Conservation (phyloP, 2,329 filamentous ascomycete species). For the Scolecobasidium constrictum region DNA sequence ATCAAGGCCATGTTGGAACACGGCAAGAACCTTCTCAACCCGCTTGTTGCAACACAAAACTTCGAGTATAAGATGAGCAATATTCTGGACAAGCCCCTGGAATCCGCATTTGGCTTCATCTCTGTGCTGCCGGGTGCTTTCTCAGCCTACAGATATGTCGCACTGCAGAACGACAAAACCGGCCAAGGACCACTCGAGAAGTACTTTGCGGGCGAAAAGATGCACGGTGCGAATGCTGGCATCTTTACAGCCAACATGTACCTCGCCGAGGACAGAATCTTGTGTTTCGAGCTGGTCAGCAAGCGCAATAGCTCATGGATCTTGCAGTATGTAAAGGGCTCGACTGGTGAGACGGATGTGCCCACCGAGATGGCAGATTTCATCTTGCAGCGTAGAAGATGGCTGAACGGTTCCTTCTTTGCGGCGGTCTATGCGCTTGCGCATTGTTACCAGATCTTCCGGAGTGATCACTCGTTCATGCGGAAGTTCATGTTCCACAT, state of each 20-base stretch:
- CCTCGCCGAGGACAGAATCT: conserved; percentile 93
- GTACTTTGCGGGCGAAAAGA: conserved; percentile 94
- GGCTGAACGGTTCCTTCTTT: conserved; percentile 98
- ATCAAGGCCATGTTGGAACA: conserved; percentile 95
- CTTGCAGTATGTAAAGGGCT: conserved; percentile 94
- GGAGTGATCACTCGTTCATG: conserved; percentile 77
- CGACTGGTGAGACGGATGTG: conserved; percentile 93
- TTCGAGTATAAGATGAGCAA: conserved; percentile 99
- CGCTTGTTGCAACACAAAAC: conserved; percentile 90
- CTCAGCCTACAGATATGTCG: conserved; percentile 93
- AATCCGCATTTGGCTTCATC: conserved; percentile 97
- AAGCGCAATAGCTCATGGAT: conserved; percentile 98
- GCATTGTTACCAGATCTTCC: conserved; percentile 93
- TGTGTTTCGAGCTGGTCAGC: conserved; percentile 95
- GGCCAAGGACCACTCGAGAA: conserved; percentile 87
- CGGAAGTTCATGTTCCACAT: conserved; percentile 84
- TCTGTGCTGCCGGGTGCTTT: conserved; percentile 93
- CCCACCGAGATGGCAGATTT: conserved; percentile 90
- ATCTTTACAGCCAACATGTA: conserved; percentile 99
- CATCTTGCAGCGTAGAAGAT: conserved; percentile 88
- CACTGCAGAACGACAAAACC: conserved; percentile 92
- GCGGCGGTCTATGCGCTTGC: conserved; percentile 89
- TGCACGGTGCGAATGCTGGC: conserved; percentile 84
- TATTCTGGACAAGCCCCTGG: conserved; percentile 93
- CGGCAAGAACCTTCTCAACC: conserved; percentile 84